Base-by-base conservation (phyloP, 495 filamentous ascomycete species). In the Penicillium angulare region DNA sequence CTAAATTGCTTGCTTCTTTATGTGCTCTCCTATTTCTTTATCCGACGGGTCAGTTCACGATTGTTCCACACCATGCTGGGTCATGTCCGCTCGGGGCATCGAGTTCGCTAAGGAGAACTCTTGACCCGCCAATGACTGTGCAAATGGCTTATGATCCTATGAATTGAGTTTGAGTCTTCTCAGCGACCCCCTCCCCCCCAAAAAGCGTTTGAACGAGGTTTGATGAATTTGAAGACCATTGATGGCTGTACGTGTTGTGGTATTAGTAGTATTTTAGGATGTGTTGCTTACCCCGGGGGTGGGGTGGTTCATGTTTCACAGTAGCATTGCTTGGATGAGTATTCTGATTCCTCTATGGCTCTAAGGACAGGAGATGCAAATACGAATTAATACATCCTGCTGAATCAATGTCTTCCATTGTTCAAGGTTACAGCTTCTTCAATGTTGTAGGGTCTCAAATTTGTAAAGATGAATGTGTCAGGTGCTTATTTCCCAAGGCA, bases 1-100 rank as follows among this genome's bases (percentile, higher is more conserved):
- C 53, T 59, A 62, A 65, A 65, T 65, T 65, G 59, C 34, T 57
- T 47, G 43, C 42, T 50, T 53, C 23, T 36, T 39, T 39, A 44
- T 21, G 24, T 35, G 31, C 33, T 43, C 9, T 26, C 41, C 29
- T 15, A 35, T 34, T 52, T 55, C 36, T 33, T 38, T 33, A 47
- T 50, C 41, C 29, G 46, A 50, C 48, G 50, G 42, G 54, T 58
- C 42, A 49, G 40, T 31, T 55, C 38, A 57, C 46, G 46, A 54
- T 34, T 40, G 31, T 52, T 59, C 46, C 34, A 45, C 31, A 49
- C 50, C 47, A 50, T 60, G 53, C 49, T 51, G 32, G 49, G 46
- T 33, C 49, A 41, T 55, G 44, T 48, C 36, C 56, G 52, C 32
- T 43, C 46, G 27, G 31, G 35, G 42, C 7, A 47, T 20, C 23